Evolutionary conservation across 352 stramenopile genomes (phyloP).

Genomic region (Phytophthora brassicae): DNA sequence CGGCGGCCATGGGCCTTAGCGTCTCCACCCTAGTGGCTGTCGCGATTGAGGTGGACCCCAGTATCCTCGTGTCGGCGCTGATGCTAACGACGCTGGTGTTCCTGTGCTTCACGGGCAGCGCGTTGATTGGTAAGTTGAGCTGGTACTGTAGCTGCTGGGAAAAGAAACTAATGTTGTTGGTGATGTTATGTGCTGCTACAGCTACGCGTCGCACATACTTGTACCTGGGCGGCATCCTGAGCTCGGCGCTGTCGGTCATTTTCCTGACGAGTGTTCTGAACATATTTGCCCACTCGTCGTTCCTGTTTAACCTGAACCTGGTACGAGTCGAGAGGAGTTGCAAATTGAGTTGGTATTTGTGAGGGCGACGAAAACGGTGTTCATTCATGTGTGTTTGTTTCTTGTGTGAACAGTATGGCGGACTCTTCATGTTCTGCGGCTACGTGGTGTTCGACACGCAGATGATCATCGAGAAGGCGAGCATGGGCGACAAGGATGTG

Average conservation of each 20-base stretch:
- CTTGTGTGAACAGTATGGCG: slow-evolving; percentile 58
- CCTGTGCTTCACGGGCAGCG: slow-evolving; percentile 81
- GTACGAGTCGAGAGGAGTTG: slow-evolving; percentile 28
- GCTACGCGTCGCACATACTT: slow-evolving; percentile 79
- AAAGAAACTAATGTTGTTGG: neutral
- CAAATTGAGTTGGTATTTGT: neutral
- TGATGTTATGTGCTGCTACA: slow-evolving; percentile 17
- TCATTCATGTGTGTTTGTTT: slow-evolving; percentile 1
- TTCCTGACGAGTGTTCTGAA: slow-evolving; percentile 53
- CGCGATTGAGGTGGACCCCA: slow-evolving; percentile 73
- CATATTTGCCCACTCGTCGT: slow-evolving; percentile 62
- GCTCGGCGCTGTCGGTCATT: slow-evolving; percentile 62
- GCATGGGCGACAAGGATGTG: slow-evolving; percentile 79
- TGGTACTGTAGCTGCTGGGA: neutral
- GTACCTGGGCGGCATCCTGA: slow-evolving; percentile 81
- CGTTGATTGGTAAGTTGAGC: slow-evolving; percentile 54
- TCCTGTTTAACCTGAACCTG: slow-evolving; percentile 60
- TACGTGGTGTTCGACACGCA: slow-evolving; percentile 92
- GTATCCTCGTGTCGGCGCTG: slow-evolving; percentile 80
- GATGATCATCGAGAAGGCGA: slow-evolving; percentile 90
- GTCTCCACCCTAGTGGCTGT: slow-evolving; percentile 74
- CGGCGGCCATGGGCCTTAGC: slow-evolving; percentile 68
- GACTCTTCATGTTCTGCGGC: slow-evolving; percentile 87
- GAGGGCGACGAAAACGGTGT: neutral
- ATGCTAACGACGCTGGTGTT: slow-evolving; percentile 84